These are phyloP conservation scores for Ogataea pini DNA, from an alignment of 805 yeast genomes.

Conservation along the genomic window DNA sequence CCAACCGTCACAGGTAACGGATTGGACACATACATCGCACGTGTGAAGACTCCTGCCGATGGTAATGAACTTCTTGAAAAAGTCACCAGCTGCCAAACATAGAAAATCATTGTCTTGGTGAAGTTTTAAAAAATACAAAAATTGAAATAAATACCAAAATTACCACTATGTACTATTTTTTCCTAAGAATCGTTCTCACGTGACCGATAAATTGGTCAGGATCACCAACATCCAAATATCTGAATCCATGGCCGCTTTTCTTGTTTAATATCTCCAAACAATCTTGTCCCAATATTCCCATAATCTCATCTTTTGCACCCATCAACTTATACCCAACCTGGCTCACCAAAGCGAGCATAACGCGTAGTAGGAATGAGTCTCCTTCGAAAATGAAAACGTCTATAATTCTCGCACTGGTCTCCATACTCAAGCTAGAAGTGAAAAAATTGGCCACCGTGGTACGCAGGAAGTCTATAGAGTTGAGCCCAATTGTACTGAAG, in stretches of 20 bases:
- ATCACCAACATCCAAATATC: slow-evolving; percentile 50
- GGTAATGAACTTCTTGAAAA: slow-evolving; percentile 51
- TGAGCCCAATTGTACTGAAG: slow-evolving; percentile 44
- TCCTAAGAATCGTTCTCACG: slow-evolving; percentile 42
- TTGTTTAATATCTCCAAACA: slow-evolving; percentile 31
- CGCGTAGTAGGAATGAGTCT: slow-evolving; percentile 53
- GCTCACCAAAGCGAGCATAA: slow-evolving; percentile 52
- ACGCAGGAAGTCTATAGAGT: slow-evolving; percentile 44
- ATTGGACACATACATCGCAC: slow-evolving; percentile 67
- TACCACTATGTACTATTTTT: slow-evolving; percentile 9
- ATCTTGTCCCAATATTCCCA: slow-evolving; percentile 40
- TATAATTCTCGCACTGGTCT: slow-evolving; percentile 48
- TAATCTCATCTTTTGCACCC: slow-evolving; percentile 50
- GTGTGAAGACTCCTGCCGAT: slow-evolving; percentile 76
- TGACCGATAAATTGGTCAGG: slow-evolving; percentile 48
- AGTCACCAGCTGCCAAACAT: slow-evolving; percentile 26
- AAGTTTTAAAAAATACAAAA: background rate
- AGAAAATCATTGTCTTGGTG: background rate
- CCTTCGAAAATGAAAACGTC: slow-evolving; percentile 66
- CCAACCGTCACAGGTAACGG: slow-evolving; percentile 62
- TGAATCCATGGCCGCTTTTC: slow-evolving; percentile 26
- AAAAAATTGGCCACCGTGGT: slow-evolving; percentile 48
- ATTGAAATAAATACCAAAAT: no score
- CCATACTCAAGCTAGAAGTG: slow-evolving; percentile 46
- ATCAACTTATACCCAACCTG: slow-evolving; percentile 51